These are phyloP conservation scores for Casuarina equisetifolia DNA, from an alignment of 306 rosid genomes.

Conservation along the genomic window DNA sequence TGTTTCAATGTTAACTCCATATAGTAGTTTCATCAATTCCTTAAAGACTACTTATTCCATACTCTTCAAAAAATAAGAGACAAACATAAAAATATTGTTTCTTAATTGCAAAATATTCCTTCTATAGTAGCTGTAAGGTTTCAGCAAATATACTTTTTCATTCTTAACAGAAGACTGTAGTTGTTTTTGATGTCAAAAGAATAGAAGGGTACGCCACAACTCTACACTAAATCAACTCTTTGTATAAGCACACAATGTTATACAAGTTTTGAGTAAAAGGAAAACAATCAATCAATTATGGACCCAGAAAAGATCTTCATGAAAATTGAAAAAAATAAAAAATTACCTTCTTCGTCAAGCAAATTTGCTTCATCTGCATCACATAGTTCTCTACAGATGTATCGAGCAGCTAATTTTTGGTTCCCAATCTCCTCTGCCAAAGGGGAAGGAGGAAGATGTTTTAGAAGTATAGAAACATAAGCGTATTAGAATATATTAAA, in stretches of 20 bases:
- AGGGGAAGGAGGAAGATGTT: conserved; percentile 23
- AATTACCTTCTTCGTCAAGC: conserved; percentile 82
- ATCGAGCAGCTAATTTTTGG: conserved; percentile 63
- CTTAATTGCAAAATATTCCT: neutral
- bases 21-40: neutral
- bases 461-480: neutral
- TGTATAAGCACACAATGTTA: neutral
- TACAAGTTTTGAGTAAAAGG: neutral
- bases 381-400: conserved; percentile 55
- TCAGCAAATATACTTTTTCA: neutral
- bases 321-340: conserved; percentile 1
- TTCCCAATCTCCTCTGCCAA: conserved; percentile 62
- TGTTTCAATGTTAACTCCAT: neutral
- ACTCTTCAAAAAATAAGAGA: neutral
- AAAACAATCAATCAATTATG: neutral
- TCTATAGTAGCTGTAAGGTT: neutral
- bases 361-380: conserved; percentile 89
- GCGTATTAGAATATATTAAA: neutral
- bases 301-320: neutral
- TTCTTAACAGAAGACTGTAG: neutral
- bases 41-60: neutral
- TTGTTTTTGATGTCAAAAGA: neutral
- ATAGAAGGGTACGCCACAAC: neutral
- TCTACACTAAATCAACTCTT: neutral
- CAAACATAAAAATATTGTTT: neutral